These are phyloP conservation scores for Tetrahymena borealis DNA, from an alignment of 73 alveolate genomes.

Conservation along the genomic window DNA sequence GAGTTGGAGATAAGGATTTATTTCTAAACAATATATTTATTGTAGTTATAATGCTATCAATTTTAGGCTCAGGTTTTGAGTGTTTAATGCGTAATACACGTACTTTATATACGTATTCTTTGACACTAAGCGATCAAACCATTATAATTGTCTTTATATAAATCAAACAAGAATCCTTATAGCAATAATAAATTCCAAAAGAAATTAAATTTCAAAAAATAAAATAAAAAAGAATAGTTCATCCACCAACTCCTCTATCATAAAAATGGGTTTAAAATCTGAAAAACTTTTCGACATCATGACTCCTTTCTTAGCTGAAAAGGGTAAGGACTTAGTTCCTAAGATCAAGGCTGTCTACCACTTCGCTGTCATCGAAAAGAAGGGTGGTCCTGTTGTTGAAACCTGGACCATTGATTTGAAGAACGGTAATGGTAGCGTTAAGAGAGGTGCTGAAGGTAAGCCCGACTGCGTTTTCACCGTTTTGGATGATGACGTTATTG, in stretches of 20 bases:
- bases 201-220: background rate
- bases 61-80: background rate
- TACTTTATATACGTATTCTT: background rate
- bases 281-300: constrained; percentile 57
- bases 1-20: background rate
- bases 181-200: background rate
- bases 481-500: constrained; percentile 60
- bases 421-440: constrained; percentile 49
- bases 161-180: background rate
- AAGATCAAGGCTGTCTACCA: constrained; percentile 63
- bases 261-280: constrained; percentile 46
- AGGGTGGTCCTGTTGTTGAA: constrained; percentile 49
- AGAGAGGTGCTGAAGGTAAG: constrained; percentile 55
- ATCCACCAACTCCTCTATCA: background rate
- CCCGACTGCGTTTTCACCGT: constrained; percentile 63
- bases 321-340: constrained; percentile 57
- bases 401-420: constrained; percentile 57
- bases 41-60: background rate
- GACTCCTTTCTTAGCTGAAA: constrained; percentile 47
- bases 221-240: background rate
- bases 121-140: background rate
- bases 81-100: background rate
- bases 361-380: constrained; percentile 58
- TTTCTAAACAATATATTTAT: background rate
- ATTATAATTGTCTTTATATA: background rate